These are phyloP conservation scores for Penicillium malachiteum DNA, from an alignment of 495 filamentous ascomycete genomes.

Conservation along the genomic window DNA sequence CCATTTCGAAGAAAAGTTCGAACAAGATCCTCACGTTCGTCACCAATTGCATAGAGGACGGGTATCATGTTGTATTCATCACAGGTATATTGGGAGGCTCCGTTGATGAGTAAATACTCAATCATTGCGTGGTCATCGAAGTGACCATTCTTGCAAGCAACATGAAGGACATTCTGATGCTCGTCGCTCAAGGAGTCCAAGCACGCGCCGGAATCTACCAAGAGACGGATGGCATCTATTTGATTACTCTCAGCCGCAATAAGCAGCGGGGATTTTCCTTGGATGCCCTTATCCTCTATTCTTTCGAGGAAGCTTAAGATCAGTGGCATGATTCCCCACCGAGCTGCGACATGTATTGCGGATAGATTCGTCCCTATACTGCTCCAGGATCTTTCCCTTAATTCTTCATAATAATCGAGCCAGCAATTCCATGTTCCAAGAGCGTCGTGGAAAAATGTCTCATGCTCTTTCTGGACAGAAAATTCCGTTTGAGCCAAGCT, in stretches of 20 bases:
- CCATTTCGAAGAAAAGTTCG: background rate
- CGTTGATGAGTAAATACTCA: background rate
- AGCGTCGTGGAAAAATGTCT: too few species aligned
- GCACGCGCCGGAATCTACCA: background rate
- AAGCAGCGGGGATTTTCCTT: too few species aligned
- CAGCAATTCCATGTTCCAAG: too few species aligned
- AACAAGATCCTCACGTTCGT: background rate
- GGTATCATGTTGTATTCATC: conserved; percentile 2
- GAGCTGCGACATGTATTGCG: too few species aligned
- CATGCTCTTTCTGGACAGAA: too few species aligned
- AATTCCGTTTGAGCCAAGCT: too few species aligned
- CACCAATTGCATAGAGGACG: background rate
- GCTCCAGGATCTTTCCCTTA: too few species aligned
- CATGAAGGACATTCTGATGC: conserved; percentile 1
- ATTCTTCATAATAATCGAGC: too few species aligned
- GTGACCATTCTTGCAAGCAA: background rate
- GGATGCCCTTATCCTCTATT: too few species aligned
- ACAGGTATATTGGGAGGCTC: background rate
- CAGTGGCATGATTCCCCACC: too few species aligned
- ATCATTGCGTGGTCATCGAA: background rate
- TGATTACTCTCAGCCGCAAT: background rate
- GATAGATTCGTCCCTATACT: too few species aligned
- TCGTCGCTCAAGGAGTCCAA: background rate
- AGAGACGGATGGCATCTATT: background rate
- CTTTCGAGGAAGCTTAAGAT: too few species aligned